Evolutionary conservation across 768 basidiomycete species (phyloP), one percentile per base, ranked within the genome.

Genomic region (Naematelia aurantialba): DNA sequence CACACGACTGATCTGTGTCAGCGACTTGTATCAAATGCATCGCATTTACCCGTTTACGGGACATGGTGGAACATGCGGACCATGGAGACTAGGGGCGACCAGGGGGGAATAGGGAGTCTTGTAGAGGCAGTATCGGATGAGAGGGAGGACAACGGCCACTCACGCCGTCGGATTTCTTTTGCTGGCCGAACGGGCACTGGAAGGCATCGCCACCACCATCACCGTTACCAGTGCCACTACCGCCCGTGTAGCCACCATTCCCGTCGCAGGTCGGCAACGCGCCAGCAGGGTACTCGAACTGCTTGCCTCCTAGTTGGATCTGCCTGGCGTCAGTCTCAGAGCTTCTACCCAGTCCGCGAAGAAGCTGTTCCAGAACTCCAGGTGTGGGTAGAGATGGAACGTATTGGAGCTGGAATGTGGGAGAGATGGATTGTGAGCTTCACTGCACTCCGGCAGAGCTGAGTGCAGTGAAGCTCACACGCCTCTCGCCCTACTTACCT

Each of bases 251-350:
- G 10, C 58, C 58, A 3, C 52, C 50, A 27, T 44, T 53, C 5
- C 51, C 52, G 22, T 53, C 52, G 31, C 52, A 52, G 11, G 27
- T 53, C 2, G 52, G 58, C 10, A 10, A 22, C n/a, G 54, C 14
- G 17, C 45, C 53, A 17, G 52, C 44, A 12, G 53, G 29, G 30
- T 55, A 54, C 12, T 12, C 21, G 19, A 26, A 26, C 26, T 34
- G 13, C 12, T 26, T 26, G 25, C 57, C 25, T 27, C 51, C 51
- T 10, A 53, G 34, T 5, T 8, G 22, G n/a, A 59, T 42, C 56
- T 58, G 48, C 14, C 11, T n/a, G 14, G 12, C 42, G 29, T 39
- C 53, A 19, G 30, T 19, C 27, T 12, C 39, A 24, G 5, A 39
- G 19, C 2, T n/a, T 3, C 14, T 42, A 13, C 10, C 17, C 10